Base-by-base conservation (phyloP, 306 rosid genomes). In the Quercus variabilis region DNA sequence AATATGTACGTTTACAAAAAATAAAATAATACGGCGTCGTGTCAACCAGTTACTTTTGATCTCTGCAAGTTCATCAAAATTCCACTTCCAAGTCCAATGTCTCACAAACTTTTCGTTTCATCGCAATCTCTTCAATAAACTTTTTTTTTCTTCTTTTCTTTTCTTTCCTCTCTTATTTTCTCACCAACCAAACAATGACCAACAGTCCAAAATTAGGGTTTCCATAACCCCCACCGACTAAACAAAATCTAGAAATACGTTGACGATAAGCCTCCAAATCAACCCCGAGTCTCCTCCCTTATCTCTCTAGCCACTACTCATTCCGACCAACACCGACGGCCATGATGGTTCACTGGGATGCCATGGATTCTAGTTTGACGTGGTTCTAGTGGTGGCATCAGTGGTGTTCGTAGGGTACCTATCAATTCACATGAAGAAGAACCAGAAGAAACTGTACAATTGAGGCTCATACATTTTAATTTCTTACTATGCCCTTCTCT, bases 401-500 rank as follows among this genome's bases (percentile, higher is more conserved):
- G 70, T 85, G 67, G 67, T 87, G 74, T 92, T 92, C 82, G 65
- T 79, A 56, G 69, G 88, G 55, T 93, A 88, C 82, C 71, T 89
- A 30, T 73, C 79, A 54, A 41, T 81, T 4, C 86, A 85, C 71
- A 82, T 92, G 15, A 85, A 79, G 83, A 89, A 84, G 87, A 91
- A 85, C 74, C 63, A 88, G 71, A 85, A 38, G 74, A 87, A 83
- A 76, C 87, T 87, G 28, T 84, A 49, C 41, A 69, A 69, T 74
- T 76, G 94, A 56, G 76, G 87, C 12, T 89, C 94, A 0, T 81
- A 78, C 56, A 59, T 89, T 6, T 43, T 85, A 76, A 77, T 88
- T 74, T 88, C 90, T 79, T 88, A 83, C 80, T 90, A 86, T 76
- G 89, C 88, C 80, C 90, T 91, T 7, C 92, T 91, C 38, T 93